Evolutionary conservation across 2,329 filamentous ascomycete species (phyloP).

Genomic region (Akanthomyces lecanii): DNA sequence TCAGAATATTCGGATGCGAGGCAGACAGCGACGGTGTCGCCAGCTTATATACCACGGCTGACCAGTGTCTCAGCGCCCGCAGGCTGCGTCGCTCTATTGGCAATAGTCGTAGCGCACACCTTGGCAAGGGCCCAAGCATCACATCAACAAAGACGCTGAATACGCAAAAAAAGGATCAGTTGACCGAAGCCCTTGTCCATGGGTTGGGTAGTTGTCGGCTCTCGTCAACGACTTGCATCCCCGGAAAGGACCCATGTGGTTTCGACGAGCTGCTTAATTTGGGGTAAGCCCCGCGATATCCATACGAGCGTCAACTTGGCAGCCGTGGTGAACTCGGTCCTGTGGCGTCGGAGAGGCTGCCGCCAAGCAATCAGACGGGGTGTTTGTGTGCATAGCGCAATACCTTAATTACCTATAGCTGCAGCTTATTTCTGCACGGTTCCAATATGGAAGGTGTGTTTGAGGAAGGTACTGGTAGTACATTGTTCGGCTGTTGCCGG

Average conservation of each 20-base stretch:
- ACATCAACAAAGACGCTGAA: no score
- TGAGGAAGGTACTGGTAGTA: background rate
- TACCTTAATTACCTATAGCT: background rate
- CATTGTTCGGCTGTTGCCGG: background rate
- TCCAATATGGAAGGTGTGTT: background rate
- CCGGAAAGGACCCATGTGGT: background rate
- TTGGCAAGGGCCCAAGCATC: background rate
- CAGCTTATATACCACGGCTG: background rate
- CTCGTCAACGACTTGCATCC: background rate
- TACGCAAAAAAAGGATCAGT: background rate
- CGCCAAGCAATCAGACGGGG: background rate
- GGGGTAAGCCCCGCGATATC: background rate
- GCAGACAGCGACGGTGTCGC: background rate
- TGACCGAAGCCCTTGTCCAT: background rate
- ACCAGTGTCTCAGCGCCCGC: no score
- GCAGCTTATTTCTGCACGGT: background rate
- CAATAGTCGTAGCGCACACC: background rate
- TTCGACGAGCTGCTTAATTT: background rate
- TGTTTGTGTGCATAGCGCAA: background rate
- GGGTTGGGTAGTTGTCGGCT: background rate
- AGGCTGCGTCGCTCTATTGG: background rate
- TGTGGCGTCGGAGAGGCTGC: no score
- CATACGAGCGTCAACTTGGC: background rate
- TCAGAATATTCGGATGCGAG: no score
- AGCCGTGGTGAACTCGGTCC: background rate